These are phyloP conservation scores for Grosmannia huntii DNA, from an alignment of 2,329 filamentous ascomycete species.

Conservation along the genomic window DNA sequence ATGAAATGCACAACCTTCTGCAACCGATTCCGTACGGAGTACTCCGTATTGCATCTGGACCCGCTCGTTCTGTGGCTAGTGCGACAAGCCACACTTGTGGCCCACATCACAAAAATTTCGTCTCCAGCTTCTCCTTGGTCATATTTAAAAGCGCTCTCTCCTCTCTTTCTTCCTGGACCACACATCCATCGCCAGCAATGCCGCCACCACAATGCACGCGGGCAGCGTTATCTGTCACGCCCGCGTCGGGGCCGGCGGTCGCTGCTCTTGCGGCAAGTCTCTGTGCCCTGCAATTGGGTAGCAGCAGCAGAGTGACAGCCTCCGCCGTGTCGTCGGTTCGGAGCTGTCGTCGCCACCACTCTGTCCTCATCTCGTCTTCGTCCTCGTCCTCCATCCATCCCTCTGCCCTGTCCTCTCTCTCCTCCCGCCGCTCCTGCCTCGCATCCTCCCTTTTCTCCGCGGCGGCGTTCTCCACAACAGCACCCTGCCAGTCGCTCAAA, in stretches of 20 bases:
- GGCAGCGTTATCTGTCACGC: neutral
- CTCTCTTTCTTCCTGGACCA: neutral
- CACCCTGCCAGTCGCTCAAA: neutral
- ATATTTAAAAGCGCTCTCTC: neutral
- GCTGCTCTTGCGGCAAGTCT: neutral
- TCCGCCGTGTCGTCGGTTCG: neutral
- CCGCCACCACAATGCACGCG: conserved; percentile 9
- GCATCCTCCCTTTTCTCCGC: neutral
- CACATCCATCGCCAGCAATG: neutral
- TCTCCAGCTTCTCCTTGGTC: neutral
- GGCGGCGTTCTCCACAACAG: neutral
- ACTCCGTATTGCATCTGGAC: no score
- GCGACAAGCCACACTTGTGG: neutral
- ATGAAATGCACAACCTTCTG: no score
- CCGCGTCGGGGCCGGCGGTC: neutral
- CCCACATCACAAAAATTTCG: neutral
- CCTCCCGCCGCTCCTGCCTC: neutral
- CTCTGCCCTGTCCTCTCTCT: neutral
- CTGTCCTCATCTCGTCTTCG: neutral
- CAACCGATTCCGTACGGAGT: no score
- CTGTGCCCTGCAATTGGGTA: neutral
- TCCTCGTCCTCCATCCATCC: neutral
- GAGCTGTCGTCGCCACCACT: neutral
- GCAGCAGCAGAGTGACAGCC: neutral
- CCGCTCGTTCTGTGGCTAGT: neutral